Evolutionary conservation across 495 filamentous ascomycete genomes (phyloP).

Genomic region (Penicillium bialowiezense): DNA sequence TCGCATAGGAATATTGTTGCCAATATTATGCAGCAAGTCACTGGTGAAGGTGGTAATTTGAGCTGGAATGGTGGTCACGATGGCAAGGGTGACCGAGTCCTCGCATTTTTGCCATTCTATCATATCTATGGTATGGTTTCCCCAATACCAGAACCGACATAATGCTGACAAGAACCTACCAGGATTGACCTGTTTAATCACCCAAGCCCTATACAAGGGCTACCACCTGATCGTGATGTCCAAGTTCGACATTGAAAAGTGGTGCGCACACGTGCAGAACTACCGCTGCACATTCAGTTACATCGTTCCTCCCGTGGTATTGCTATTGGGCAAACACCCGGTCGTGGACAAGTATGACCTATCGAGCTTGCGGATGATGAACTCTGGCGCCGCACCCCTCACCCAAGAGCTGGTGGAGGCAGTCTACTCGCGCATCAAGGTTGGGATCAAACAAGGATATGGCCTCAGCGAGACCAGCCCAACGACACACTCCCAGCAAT

Average conservation of each 20-base stretch:
- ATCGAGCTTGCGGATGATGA: constrained; percentile 75
- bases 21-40: constrained; percentile 58
- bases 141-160: constrained; percentile 44
- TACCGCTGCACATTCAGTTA: constrained; percentile 75
- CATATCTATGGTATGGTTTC: constrained; percentile 75
- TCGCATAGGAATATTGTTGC: constrained; percentile 78
- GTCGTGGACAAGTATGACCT: constrained; percentile 77
- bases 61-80: constrained; percentile 57
- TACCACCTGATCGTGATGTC: constrained; percentile 70
- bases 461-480: constrained; percentile 81
- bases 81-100: constrained; percentile 64
- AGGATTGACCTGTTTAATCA: constrained; percentile 67
- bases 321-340: constrained; percentile 78
- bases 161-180: constrained; percentile 57
- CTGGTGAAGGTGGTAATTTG: constrained; percentile 59
- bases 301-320: constrained; percentile 80
- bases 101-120: constrained; percentile 90
- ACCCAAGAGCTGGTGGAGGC: constrained; percentile 78
- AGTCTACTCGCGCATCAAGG: constrained; percentile 68
- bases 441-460: constrained; percentile 82
- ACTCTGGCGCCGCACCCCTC: constrained; percentile 85
- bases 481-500: constrained; percentile 54
- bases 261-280: constrained; percentile 72
- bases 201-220: constrained; percentile 65
- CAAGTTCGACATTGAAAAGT: constrained; percentile 78